Base-by-base conservation (phyloP, 2,329 filamentous ascomycete genomes). In the Volutella citrinella region DNA sequence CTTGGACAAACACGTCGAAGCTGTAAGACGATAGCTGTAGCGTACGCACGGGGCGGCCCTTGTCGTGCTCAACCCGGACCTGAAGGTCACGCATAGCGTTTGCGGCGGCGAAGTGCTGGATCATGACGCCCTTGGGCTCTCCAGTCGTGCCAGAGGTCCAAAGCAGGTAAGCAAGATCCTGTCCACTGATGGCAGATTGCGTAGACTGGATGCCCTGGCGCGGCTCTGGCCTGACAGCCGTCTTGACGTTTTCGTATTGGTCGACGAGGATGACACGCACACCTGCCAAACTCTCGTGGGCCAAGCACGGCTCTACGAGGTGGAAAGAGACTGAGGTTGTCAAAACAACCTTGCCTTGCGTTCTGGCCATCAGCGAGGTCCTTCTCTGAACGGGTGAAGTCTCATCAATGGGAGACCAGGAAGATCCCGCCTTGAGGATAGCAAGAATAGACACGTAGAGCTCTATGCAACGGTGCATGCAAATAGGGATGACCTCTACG, bases 401-500 rank as follows among this genome's bases (percentile, higher is more conserved):
- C 9, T 60, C 52, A 40, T 66, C 63, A 19, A 67, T 59, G 1
- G 64, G 61, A 37, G 57, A 65, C 55, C 60, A 66, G 2, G 62
- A 64, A 14, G 49, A 59, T 1, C 66, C 66, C 17, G 64, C 57
- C 38, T 68, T 68, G 29, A 69, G 43, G 16, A 63, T 56, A 18
- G 56, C 65, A 6, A 69, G 45, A 16, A 68, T 61, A n/a, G 64
- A 54, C n/a, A 67, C 52, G 35, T 65, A 65, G 12, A 48, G 30
- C 56, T 59, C 55, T 4, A 60, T 52, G 27, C 57, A 59, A 34
- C 60, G 59, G 14, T 63, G 54, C 44, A 67, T 64, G 21, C 61
- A 64, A 10, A 67, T 58, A 9, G 57, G 60, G 7, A 63, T 53
- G 8, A 59, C 45, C 81, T 90, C 84, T 21, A 91, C 77, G 30